phyloP scores from a whole-genome alignment of 2,329 filamentous ascomycete species.

The Fusarium nelsonii region DNA sequence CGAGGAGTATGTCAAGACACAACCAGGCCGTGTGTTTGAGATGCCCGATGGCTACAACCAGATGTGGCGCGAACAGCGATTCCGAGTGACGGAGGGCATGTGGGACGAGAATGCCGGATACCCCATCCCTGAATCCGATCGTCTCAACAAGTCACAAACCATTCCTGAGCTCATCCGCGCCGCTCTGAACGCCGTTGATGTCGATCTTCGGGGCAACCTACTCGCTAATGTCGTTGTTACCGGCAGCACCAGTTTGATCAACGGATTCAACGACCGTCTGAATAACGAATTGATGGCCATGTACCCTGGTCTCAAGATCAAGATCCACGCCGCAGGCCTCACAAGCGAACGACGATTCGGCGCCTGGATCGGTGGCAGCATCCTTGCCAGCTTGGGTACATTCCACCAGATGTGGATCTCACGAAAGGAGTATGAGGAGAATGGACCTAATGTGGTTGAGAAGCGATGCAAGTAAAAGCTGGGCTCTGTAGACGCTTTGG shows the following conservation, averaged over 20 bases:
- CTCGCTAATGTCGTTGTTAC: slow-evolving; percentile 94
- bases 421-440: slow-evolving; percentile 97
- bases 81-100: slow-evolving; percentile 86
- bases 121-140: slow-evolving; percentile 58
- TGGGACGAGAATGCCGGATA: slow-evolving; percentile 88
- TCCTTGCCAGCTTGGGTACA: slow-evolving; percentile 92
- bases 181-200: slow-evolving; percentile 83
- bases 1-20: slow-evolving; percentile 78
- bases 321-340: slow-evolving; percentile 87
- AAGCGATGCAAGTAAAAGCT: slow-evolving; percentile 86
- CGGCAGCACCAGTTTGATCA: slow-evolving; percentile 86
- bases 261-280: slow-evolving; percentile 91
- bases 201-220: slow-evolving; percentile 85
- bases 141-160: slow-evolving; percentile 78
- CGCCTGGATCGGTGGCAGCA: slow-evolving; percentile 96
- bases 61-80: slow-evolving; percentile 91
- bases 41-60: slow-evolving; percentile 98
- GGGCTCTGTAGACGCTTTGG: slow-evolving; percentile 30
- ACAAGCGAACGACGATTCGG: slow-evolving; percentile 92
- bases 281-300: slow-evolving; percentile 84
- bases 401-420: slow-evolving; percentile 99
- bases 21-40: slow-evolving; percentile 90
- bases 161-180: slow-evolving; percentile 85
- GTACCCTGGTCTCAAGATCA: slow-evolving; percentile 88
- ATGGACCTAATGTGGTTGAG: slow-evolving; percentile 89